Conservation (phyloP, 2,329 filamentous ascomycete species). For the Ophiostoma populinum region DNA sequence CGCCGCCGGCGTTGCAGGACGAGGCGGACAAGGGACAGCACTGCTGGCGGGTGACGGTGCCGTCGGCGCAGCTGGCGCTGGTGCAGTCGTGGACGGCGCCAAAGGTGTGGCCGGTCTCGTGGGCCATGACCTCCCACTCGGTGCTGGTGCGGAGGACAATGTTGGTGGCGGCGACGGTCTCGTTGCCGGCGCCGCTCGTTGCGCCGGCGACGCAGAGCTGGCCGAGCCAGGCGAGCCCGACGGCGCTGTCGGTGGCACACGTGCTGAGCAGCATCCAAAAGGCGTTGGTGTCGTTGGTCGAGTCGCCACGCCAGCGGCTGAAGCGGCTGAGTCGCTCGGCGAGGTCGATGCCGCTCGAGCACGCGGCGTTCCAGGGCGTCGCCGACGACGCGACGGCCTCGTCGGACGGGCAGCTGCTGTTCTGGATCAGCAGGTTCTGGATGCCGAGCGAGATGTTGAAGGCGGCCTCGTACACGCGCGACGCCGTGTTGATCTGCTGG, state of each 20-base stretch:
- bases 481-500: constrained; percentile 68
- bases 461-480: constrained; percentile 68
- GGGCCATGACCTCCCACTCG: constrained; percentile 92
- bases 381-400: constrained; percentile 37
- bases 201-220: constrained; percentile 57
- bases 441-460: constrained; percentile 94
- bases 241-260: constrained; percentile 66
- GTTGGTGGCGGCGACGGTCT: constrained; percentile 72
- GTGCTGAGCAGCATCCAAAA: constrained; percentile 84
- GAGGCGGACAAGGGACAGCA: constrained; percentile 63
- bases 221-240: constrained; percentile 85
- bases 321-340: constrained; percentile 71
- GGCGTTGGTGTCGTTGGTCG: constrained; percentile 56
- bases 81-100: constrained; percentile 92
- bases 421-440: constrained; percentile 65
- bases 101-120: constrained; percentile 88
- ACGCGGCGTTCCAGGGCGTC: constrained; percentile 72
- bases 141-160: constrained; percentile 69
- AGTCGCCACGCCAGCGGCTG: constrained; percentile 69
- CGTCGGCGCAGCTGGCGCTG: constrained; percentile 43
- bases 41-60: constrained; percentile 31
- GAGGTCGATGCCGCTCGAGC: constrained; percentile 45
- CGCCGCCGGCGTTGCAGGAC: constrained; percentile 57
- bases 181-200: constrained; percentile 29
- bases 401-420: constrained; percentile 52